Base-by-base conservation (phyloP, 352 stramenopile species). In the Blastocystis sp. region DNA sequence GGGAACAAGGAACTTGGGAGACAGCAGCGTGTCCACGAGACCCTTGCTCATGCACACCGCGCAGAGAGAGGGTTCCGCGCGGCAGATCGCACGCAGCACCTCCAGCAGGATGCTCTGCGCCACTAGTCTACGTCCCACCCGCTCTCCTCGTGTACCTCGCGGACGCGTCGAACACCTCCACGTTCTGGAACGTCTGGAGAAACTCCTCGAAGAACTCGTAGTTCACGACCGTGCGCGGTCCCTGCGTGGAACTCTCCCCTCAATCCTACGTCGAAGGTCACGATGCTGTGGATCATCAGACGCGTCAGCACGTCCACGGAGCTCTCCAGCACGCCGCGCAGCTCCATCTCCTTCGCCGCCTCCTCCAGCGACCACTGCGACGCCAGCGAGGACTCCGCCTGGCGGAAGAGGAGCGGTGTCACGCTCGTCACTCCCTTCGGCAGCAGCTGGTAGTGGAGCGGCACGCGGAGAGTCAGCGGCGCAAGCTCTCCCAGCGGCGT, bases 351-450 rank as follows among this genome's bases (percentile, higher is more conserved):
- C 14, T 38, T 6, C n/a, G 49, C 56, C 53, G 61, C 40, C 69
- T 81, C 46, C 11, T 24, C 36, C 16, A 81, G 46, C 29, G 61
- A 46, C 69, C 69, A 81, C 27, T 11, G 40, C n/a, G 69, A 21
- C 21, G 27, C 14, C 1, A 21, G 7, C 1, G 24, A 24, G 8
- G 18, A 24, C 8, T 42, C 36, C 11, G 8, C 9, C 3, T 81
- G 46, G n/a, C 69, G 69, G 69, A 81, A 81, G 18, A 81, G 69
- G 16, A 46, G 44, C 34, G 69, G 69, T n/a, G 69, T 64, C 42
- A 81, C n/a, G 8, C 21, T 42, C 9, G 29, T 46, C n/a, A 81
- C 48, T 11, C 69, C 69, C 8, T 81, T n/a, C 40, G 61, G n/a
- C 16, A 64, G 46, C 69, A 81, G 61, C 46, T 81, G 18, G 53